phyloP scores from a whole-genome alignment of 73 alveolate species.

The Paramecium biaurelia region DNA sequence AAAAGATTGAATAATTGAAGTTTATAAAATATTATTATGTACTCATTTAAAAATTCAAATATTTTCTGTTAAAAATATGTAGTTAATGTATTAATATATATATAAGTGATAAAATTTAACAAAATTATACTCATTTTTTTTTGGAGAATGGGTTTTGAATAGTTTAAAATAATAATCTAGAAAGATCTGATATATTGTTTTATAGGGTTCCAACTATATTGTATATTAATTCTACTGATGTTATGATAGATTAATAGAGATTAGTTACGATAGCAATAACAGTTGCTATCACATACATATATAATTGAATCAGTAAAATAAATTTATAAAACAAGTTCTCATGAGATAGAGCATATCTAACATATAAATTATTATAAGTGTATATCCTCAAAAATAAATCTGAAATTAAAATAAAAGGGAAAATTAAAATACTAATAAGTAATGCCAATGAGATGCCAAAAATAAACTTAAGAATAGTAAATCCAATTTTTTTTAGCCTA shows the following conservation, averaged over 20 bases:
- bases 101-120: background rate
- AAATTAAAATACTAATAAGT: background rate
- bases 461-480: background rate
- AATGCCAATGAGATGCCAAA: background rate
- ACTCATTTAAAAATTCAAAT: background rate
- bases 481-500: background rate
- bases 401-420: background rate
- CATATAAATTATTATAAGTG: background rate
- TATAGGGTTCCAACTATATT: background rate
- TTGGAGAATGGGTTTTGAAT: background rate
- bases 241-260: background rate
- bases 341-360: background rate
- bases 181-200: background rate
- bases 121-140: background rate
- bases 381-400: background rate
- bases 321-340: background rate
- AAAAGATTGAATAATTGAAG: background rate
- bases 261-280: background rate
- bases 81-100: background rate
- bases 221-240: background rate
- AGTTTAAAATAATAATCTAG: background rate
- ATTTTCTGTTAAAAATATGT: no score
- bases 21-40: background rate
- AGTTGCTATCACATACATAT: background rate
- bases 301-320: background rate